Conservation (phyloP, 768 basidiomycete genomes). For the Collybia nuda region DNA sequence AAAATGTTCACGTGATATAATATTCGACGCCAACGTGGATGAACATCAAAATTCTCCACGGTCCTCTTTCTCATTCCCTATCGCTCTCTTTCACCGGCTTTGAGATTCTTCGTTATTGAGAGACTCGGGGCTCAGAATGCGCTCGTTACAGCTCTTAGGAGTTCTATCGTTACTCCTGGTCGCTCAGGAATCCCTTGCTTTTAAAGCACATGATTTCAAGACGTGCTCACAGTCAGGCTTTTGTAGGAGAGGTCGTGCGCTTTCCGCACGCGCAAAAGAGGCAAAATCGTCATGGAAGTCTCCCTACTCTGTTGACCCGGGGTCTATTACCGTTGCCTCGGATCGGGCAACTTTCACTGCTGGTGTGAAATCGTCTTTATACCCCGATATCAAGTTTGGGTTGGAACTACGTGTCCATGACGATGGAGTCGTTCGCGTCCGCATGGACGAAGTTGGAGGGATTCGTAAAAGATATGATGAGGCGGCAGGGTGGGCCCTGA, state of each 20-base stretch:
- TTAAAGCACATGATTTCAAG: slow-evolving; percentile 89
- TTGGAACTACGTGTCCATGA: slow-evolving; percentile 83
- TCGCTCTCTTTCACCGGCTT: slow-evolving; percentile 2
- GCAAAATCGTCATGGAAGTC: slow-evolving; percentile 68
- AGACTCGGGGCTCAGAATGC: slow-evolving; percentile 25
- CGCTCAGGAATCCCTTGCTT: slow-evolving; percentile 43
- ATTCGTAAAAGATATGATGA: slow-evolving; percentile 88
- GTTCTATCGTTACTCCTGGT: slow-evolving; percentile 32
- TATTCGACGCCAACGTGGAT: slow-evolving; percentile 7
- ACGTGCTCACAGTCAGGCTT: slow-evolving; percentile 94
- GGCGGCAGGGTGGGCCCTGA: slow-evolving; percentile 85
- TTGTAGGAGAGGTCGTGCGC: slow-evolving; percentile 82
- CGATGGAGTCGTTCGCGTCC: slow-evolving; percentile 86
- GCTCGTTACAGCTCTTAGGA: slow-evolving; percentile 33
- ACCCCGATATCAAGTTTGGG: slow-evolving; percentile 80
- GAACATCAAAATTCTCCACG: neutral
- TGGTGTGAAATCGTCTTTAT: slow-evolving; percentile 74
- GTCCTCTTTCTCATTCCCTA: neutral
- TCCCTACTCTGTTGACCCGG: slow-evolving; percentile 76
- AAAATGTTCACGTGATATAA: neutral
- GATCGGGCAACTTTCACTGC: slow-evolving; percentile 69
- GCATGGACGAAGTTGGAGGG: slow-evolving; percentile 87
- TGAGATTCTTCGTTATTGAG: neutral
- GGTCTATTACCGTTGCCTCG: slow-evolving; percentile 50
- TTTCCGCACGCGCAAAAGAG: slow-evolving; percentile 70